Conservation (phyloP, 345 rosid species). For the Lagerstroemia speciosa region DNA sequence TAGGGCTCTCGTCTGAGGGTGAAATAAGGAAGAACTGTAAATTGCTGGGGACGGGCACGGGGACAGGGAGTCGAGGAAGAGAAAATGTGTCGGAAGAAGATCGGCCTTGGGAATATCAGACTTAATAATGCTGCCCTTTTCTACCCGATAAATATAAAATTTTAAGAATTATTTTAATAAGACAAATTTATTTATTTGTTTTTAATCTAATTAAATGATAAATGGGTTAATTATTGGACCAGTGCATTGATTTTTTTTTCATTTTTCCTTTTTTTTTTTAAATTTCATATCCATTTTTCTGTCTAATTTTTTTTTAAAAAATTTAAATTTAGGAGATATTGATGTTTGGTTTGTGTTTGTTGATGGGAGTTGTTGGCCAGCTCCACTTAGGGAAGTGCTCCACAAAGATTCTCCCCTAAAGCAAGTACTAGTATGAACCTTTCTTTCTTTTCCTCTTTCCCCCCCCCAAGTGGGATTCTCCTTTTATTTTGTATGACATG, state of each 20-base stretch:
- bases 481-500: too few species aligned
- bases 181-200: too few species aligned
- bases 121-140: constrained; percentile 19
- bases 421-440: too few species aligned
- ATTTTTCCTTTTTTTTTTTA: too few species aligned
- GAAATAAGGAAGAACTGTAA: neutral
- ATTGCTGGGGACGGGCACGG: neutral
- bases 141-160: too few species aligned
- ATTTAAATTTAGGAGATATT: neutral
- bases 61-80: neutral
- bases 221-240: too few species aligned
- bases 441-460: too few species aligned
- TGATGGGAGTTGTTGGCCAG: neutral
- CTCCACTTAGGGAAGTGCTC: neutral
- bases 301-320: neutral
- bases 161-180: too few species aligned
- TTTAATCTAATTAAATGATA: too few species aligned
- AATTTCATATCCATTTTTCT: neutral
- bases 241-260: too few species aligned
- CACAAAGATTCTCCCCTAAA: neutral
- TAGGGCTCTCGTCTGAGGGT: constrained; percentile 7
- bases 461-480: too few species aligned
- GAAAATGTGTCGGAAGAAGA: constrained; percentile 15
- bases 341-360: neutral
- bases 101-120: constrained; percentile 49